Evolutionary conservation across 345 rosid species (phyloP).

Genomic region (Atalantia buxifolia): DNA sequence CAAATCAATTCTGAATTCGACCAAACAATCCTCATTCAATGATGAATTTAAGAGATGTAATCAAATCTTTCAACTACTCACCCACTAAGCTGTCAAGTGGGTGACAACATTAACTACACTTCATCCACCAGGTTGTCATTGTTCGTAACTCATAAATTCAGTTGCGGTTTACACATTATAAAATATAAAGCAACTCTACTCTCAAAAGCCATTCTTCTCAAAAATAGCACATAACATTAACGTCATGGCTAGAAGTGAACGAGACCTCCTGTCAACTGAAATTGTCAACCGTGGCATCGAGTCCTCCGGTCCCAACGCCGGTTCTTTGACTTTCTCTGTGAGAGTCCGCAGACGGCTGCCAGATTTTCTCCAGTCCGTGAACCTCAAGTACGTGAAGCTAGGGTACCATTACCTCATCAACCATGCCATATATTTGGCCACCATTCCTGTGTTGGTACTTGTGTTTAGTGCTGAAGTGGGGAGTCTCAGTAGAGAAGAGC

Average conservation of each 20-base stretch:
- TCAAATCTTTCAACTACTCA: constrained; percentile 51
- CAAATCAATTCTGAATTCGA: neutral
- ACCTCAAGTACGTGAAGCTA: constrained; percentile 87
- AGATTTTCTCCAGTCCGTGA: constrained; percentile 91
- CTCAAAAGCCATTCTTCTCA: neutral
- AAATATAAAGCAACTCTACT: neutral
- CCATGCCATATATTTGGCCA: constrained; percentile 89
- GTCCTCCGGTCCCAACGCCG: constrained; percentile 88
- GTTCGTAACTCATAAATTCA: neutral
- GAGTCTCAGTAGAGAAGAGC: constrained; percentile 74
- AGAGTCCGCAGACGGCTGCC: constrained; percentile 89
- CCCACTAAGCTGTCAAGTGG: constrained; percentile 24
- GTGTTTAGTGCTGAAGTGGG: constrained; percentile 90
- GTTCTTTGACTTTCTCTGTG: constrained; percentile 83
- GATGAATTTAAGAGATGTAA: constrained; percentile 42
- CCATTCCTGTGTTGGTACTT: constrained; percentile 73
- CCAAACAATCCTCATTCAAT: constrained; percentile 20
- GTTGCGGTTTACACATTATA: too few species aligned
- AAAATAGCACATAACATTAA: neutral
- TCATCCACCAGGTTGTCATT: constrained; percentile 33
- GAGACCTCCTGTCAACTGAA: constrained; percentile 83
- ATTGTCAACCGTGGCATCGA: constrained; percentile 89
- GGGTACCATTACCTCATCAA: constrained; percentile 95
- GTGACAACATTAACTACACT: constrained; percentile 57
- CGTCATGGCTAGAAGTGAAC: constrained; percentile 49